Evolutionary conservation across 805 yeast genomes (phyloP).

Genomic region (Saccharomycopsis fodiens): DNA sequence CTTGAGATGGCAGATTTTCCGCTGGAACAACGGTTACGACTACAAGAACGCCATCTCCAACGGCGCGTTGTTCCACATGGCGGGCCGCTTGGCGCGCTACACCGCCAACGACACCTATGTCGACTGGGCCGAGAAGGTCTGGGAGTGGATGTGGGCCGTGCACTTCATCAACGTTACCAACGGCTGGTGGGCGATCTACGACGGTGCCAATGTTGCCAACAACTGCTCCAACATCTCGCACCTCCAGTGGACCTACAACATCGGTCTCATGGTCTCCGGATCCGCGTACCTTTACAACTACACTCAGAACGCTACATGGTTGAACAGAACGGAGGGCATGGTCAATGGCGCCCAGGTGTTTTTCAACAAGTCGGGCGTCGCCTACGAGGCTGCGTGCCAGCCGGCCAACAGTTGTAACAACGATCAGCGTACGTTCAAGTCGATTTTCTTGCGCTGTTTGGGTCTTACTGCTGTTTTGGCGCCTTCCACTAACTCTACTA

Average conservation of each 20-base stretch:
- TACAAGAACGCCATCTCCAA: conserved; percentile 90
- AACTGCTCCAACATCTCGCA: conserved; percentile 57
- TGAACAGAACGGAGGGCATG: conserved; percentile 46
- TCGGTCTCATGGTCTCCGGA: conserved; percentile 72
- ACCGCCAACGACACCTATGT: conserved; percentile 67
- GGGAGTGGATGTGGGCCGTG: conserved; percentile 68
- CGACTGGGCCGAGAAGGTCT: conserved; percentile 66
- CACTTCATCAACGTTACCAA: conserved; percentile 36
- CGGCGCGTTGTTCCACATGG: conserved; percentile 81
- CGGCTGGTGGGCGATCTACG: conserved; percentile 42
- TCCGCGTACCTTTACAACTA: conserved; percentile 72
- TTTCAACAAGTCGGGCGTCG: conserved; percentile 46
- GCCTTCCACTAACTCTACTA: conserved; percentile 38
- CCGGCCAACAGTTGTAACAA: conserved; percentile 54
- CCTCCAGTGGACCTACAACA: conserved; percentile 82
- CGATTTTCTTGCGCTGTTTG: conserved; percentile 66
- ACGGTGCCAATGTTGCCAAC: conserved; percentile 52
- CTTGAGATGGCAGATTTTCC: conserved; percentile 90
- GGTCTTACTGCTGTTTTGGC: conserved; percentile 67
- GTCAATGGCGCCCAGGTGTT: conserved; percentile 49
- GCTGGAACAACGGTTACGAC: conserved; percentile 91
- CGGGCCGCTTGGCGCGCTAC: conserved; percentile 80
- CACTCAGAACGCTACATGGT: conserved; percentile 65
- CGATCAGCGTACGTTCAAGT: conserved; percentile 91
- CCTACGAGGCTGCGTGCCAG: conserved; percentile 86